Conservation (phyloP, 2,329 filamentous ascomycete species). For the Claviceps quebecensis region DNA sequence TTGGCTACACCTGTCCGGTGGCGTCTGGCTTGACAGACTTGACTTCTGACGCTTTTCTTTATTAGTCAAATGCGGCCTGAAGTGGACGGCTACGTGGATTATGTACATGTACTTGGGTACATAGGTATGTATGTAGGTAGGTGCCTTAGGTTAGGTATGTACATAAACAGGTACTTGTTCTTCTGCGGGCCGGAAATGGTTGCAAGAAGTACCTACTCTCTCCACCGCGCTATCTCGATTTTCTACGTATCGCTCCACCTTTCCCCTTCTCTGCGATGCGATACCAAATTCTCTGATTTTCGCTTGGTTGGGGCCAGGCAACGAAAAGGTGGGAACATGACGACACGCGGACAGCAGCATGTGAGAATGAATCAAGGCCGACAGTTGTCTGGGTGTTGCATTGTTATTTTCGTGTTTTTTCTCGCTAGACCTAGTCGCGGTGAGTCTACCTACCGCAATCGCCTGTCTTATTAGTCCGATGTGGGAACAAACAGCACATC, state of each 20-base stretch:
- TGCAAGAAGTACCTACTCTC: background rate
- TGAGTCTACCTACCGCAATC: background rate
- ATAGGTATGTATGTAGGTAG: too few relatives aligned
- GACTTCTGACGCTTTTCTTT: background rate
- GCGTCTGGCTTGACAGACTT: background rate
- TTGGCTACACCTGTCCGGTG: background rate
- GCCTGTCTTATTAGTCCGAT: background rate
- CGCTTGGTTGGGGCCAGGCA: background rate
- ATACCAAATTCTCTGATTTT: too few relatives aligned
- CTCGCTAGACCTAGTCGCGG: background rate
- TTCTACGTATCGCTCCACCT: background rate
- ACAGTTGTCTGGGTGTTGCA: conserved; percentile 1
- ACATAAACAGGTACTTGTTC: background rate
- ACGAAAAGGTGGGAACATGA: conserved; percentile 1
- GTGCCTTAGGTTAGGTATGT: too few relatives aligned
- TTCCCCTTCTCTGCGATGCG: background rate
- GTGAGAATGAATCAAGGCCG: conserved; percentile 4
- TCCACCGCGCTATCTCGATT: background rate
- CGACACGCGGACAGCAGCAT: conserved; percentile 3
- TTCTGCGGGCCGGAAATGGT: background rate
- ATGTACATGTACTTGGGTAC: too few relatives aligned
- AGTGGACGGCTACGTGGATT: background rate
- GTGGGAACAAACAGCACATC: background rate
- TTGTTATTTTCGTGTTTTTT: background rate
- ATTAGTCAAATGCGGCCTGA: background rate